Percentiles rank a stretch among this genome's conserved stretches.
These are phyloP conservation scores for Chaetomium globosum DNA, from an alignment of 2,329 filamentous ascomycete genomes.

Conservation along the genomic window DNA sequence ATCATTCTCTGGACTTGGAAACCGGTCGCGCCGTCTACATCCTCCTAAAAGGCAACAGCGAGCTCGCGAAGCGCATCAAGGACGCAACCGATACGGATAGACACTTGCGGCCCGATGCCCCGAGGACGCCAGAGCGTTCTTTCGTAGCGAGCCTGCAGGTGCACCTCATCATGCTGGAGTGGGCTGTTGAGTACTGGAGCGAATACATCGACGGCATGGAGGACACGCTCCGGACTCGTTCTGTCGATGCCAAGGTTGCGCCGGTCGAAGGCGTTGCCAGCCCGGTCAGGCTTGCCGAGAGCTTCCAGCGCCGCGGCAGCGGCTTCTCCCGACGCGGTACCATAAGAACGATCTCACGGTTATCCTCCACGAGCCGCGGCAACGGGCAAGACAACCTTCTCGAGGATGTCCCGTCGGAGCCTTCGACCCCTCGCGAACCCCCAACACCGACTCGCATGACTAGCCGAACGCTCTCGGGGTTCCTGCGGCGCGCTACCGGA, in stretches of 20 bases:
- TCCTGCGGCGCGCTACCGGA: neutral
- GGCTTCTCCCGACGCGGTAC: neutral
- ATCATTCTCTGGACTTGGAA: conserved; percentile 10
- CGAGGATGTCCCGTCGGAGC: neutral
- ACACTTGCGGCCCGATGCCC: neutral
- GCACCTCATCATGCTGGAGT: conserved; percentile 12
- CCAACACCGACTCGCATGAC: neutral
- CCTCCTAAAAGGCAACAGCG: neutral
- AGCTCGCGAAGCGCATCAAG: conserved; percentile 2
- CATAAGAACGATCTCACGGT: neutral
- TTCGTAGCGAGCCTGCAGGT: conserved; percentile 10
- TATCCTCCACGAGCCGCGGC: neutral
- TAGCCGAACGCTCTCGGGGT: neutral
- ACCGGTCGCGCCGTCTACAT: conserved; percentile 11
- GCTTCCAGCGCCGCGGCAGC: conserved; percentile 1
- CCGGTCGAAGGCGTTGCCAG: neutral
- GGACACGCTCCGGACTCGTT: neutral
- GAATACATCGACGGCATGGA: conserved; percentile 5
- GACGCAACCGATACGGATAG: neutral
- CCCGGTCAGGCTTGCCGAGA: neutral
- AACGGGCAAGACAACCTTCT: neutral
- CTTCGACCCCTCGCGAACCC: neutral
- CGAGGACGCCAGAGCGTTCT: conserved; percentile 1
- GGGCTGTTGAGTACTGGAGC: conserved; percentile 3
- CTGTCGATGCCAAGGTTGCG: neutral